Evolutionary conservation across 192 early-diverging fungal genomes (phyloP).

Genomic region (Geosiphon pyriformis): DNA sequence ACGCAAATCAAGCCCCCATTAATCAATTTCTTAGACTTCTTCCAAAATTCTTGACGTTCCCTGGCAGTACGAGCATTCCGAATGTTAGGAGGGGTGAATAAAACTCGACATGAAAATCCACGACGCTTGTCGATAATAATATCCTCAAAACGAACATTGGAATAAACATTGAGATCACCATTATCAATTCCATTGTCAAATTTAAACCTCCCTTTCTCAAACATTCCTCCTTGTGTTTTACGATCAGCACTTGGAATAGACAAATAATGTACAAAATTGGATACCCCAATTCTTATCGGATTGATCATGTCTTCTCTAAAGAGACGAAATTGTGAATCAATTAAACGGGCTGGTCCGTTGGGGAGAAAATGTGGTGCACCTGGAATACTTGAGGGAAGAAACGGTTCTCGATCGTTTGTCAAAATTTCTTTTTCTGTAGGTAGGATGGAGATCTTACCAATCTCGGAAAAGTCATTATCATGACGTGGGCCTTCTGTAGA

Average conservation of each 20-base stretch:
- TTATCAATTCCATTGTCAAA: conserved; percentile 16
- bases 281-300: conserved; percentile 37
- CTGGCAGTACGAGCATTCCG: not conserved
- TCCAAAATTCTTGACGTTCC: conserved; percentile 40
- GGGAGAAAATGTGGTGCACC: conserved; percentile 43
- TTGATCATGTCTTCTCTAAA: conserved; percentile 53
- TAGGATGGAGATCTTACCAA: conserved; percentile 43
- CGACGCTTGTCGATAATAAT: conserved; percentile 25
- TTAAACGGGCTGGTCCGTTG: conserved; percentile 38
- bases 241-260: conserved; percentile 10
- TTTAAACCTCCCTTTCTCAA: conserved; percentile 25
- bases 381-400: conserved; percentile 40
- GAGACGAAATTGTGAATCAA: conserved; percentile 57
- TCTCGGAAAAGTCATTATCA: conserved; percentile 47
- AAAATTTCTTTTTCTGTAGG: conserved; percentile 51
- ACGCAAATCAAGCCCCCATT: conserved; percentile 43
- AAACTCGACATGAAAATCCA: conserved; percentile 25
- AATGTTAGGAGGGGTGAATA: conserved; percentile 26
- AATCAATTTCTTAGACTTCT: conserved; percentile 38
- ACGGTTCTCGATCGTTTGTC: conserved; percentile 28
- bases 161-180: conserved; percentile 36
- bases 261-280: conserved; percentile 33
- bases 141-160: conserved; percentile 29
- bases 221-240: conserved; percentile 12
- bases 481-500: conserved; percentile 40